Evolutionary conservation across 2,329 filamentous ascomycete genomes (phyloP).

Genomic region (Hymenoscyphus linearis): DNA sequence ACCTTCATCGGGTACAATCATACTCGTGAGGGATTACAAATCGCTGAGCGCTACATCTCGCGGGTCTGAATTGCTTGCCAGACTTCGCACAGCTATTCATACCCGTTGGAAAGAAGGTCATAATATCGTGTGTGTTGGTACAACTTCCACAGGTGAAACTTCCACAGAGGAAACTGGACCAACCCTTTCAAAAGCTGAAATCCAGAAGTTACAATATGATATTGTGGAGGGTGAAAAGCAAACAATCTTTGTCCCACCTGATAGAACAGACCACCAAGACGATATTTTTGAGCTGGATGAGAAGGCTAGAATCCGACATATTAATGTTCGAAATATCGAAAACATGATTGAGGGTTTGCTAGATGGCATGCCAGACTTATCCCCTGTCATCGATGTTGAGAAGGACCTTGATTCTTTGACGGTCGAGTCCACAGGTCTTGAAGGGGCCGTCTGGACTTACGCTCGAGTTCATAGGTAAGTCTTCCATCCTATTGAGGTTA

Average conservation of each 20-base stretch:
- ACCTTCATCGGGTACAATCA: slow-evolving; percentile 48
- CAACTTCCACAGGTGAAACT: slow-evolving; percentile 45
- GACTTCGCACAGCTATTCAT: slow-evolving; percentile 67
- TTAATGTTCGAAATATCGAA: slow-evolving; percentile 61
- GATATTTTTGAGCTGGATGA: slow-evolving; percentile 43
- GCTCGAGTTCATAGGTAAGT: slow-evolving; percentile 47
- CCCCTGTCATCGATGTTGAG: slow-evolving; percentile 22
- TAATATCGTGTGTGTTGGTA: slow-evolving; percentile 74
- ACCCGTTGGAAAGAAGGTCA: slow-evolving; percentile 65
- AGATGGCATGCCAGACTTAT: slow-evolving; percentile 20
- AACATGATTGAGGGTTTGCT: slow-evolving; percentile 47
- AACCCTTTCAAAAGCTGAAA: slow-evolving; percentile 36
- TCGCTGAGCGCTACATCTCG: slow-evolving; percentile 67
- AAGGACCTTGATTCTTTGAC: slow-evolving; percentile 23
- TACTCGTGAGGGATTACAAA: slow-evolving; percentile 76
- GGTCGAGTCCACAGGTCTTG: slow-evolving; percentile 35
- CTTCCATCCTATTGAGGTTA: background rate
- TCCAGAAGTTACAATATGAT: slow-evolving; percentile 39
- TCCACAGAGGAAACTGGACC: slow-evolving; percentile 39
- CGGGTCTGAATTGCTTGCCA: slow-evolving; percentile 62
- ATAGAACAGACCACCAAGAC: slow-evolving; percentile 35
- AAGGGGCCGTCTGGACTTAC: slow-evolving; percentile 51
- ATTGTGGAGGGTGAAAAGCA: slow-evolving; percentile 43
- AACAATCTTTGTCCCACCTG: slow-evolving; percentile 49
- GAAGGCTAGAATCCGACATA: slow-evolving; percentile 43